Evolutionary conservation across 768 basidiomycete genomes (phyloP), one percentile per base, ranked within the genome.

Genomic region (Phaffia tasmanica): DNA sequence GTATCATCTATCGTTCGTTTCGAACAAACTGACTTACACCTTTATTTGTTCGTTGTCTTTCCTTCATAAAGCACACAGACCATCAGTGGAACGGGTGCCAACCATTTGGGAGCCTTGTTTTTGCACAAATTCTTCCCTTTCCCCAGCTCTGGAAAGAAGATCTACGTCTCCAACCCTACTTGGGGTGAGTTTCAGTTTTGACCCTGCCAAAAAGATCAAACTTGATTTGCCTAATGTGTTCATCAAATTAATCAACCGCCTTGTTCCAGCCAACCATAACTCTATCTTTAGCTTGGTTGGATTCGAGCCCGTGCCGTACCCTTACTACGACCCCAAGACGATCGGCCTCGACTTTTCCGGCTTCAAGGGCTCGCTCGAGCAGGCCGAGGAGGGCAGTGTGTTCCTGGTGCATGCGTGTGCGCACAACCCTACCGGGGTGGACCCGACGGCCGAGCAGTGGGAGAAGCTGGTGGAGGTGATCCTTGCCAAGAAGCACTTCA

Each of bases 391-490:
- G 15, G 83, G 85, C 23, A 93, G 90, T 2, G 86, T 92, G 64
- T 86, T 98, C 77, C 79, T 99, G 70, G 77, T 99, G 51, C 93
- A 98, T 74, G 89, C 86, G 11, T 95, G 92, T 75, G 93, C 92
- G 50, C 93, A 98, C 77, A 98, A 98, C 75, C 93, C 92, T 9
- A 98, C 94, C 1, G 93, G 93, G 2, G 89, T 94, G 32, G 93
- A 98, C 76, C 93, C 92, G 8, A 91, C 89, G 46, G 75, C 75
- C 56, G 89, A 87, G 71, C 87, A 97, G 75, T 98, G 93, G 93
- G 78, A 81, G 69, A 76, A 79, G 65, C 82, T 97, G 72, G 87
- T 87, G 49, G 81, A 86, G 48, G 77, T 85, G 63, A 83, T 95
- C 75, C 74, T 86, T 35, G 77, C 79, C 57, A 86, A 85, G 77